These are phyloP conservation scores for Teratosphaeria destructans DNA, from an alignment of 2,329 filamentous ascomycete species.

Conservation along the genomic window DNA sequence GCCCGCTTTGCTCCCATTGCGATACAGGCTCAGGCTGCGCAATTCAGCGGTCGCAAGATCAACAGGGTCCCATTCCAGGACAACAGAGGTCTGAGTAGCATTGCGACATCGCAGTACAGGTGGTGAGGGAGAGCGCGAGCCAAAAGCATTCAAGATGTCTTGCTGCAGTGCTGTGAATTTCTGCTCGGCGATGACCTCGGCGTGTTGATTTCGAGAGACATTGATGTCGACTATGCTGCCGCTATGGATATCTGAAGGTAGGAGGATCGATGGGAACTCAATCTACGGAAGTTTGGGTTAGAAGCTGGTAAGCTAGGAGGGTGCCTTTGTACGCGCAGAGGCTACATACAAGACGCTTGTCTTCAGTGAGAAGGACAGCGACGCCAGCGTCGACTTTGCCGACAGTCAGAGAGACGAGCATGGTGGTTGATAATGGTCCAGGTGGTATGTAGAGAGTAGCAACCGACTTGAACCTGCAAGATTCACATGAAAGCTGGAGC, in stretches of 20 bases:
- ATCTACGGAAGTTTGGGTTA: conserved; percentile 51
- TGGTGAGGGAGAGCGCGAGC: conserved; percentile 62
- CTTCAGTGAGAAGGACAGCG: conserved; percentile 88
- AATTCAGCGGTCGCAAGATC: conserved; percentile 85
- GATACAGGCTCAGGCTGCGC: conserved; percentile 78
- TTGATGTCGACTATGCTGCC: conserved; percentile 98
- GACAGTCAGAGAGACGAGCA: conserved; percentile 96
- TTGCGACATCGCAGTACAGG: conserved; percentile 86
- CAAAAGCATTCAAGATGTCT: conserved; percentile 78
- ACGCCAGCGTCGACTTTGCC: conserved; percentile 99
- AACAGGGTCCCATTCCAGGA: conserved; percentile 96
- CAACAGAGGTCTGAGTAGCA: conserved; percentile 95
- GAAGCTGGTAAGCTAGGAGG: conserved; percentile 4
- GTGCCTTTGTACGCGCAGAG: not conserved
- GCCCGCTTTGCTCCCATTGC: conserved; percentile 93
- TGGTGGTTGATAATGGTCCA: conserved; percentile 34
- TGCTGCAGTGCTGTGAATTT: conserved; percentile 79
- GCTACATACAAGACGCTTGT: conserved; percentile 77
- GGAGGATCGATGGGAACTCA: conserved; percentile 94
- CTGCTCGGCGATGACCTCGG: conserved; percentile 64
- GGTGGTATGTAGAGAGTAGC: not conserved
- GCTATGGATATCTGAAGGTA: conserved; percentile 88
- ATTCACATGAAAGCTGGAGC: not conserved
- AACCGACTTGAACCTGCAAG: not conserved
- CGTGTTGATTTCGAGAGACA: conserved; percentile 72